Percentiles rank a stretch among this genome's conserved stretches.
These are phyloP conservation scores for Chalciporus sp. DNA, from an alignment of 1,284 basidiomycete species.

Conservation along the genomic window DNA sequence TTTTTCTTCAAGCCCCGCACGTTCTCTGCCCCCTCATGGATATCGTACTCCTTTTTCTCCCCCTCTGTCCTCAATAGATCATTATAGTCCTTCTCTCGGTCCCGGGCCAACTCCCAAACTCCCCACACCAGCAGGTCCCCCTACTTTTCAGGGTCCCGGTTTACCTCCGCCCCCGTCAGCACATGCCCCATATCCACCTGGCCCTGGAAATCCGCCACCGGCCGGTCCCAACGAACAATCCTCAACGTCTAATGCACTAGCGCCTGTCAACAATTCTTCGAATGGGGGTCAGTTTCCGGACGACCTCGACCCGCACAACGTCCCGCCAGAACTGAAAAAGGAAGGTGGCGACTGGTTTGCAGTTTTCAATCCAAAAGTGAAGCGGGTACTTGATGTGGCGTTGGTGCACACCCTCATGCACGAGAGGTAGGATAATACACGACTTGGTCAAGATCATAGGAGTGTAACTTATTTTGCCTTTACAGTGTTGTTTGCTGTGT, in stretches of 20 bases:
- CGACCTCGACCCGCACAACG: constrained; percentile 48
- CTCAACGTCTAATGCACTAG: constrained; percentile 26
- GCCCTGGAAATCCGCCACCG: constrained; percentile 36
- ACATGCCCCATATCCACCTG: constrained; percentile 39
- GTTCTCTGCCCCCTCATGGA: constrained; percentile 33
- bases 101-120: constrained; percentile 37
- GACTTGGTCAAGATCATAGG: neutral
- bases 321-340: constrained; percentile 63
- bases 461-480: constrained; percentile 11
- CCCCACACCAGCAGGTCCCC: constrained; percentile 31
- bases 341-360: constrained; percentile 96
- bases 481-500: constrained; percentile 80
- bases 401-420: constrained; percentile 91
- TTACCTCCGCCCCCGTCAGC: constrained; percentile 39
- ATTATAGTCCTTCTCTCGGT: constrained; percentile 38
- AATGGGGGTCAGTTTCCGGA: constrained; percentile 44
- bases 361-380: constrained; percentile 87
- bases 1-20: constrained; percentile 23
- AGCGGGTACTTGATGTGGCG: constrained; percentile 83
- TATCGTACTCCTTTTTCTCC: constrained; percentile 29
- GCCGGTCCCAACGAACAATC: constrained; percentile 29
- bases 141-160: constrained; percentile 40
- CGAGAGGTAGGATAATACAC: constrained; percentile 69
- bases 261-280: constrained; percentile 29
- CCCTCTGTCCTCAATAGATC: constrained; percentile 29